Evolutionary conservation across 2,329 filamentous ascomycete genomes (phyloP).

Genomic region (Nemania serpens): DNA sequence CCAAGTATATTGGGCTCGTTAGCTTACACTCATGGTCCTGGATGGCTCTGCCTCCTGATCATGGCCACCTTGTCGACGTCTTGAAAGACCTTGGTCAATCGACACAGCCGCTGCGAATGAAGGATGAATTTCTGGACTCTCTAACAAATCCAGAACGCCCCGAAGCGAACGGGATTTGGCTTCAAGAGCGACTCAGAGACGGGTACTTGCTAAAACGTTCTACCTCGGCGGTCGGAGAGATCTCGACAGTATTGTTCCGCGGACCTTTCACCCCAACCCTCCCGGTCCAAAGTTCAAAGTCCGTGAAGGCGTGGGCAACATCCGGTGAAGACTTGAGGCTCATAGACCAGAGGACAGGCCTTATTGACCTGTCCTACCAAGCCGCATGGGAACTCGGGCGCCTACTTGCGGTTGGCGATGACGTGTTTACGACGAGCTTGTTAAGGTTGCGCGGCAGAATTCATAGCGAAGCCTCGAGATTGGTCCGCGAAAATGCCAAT

Average conservation of each 20-base stretch:
- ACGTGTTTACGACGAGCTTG: not conserved
- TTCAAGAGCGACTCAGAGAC: not conserved
- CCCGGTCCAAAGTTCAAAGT: not conserved
- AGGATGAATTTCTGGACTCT: not conserved
- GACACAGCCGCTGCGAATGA: not conserved
- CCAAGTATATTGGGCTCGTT: not conserved
- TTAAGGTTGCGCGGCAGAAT: not conserved
- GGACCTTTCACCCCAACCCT: not conserved
- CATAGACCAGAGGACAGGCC: not conserved
- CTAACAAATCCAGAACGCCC: not conserved
- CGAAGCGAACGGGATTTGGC: not conserved
- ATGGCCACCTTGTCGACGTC: not conserved
- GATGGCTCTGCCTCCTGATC: not conserved
- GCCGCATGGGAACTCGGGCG: not conserved
- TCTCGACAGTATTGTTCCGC: not conserved
- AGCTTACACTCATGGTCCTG: not conserved
- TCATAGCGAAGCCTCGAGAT: not conserved
- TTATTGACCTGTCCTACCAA: not conserved
- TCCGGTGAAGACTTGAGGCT: not conserved
- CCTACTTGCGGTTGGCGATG: not conserved
- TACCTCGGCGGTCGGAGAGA: not conserved
- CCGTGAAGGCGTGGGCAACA: not conserved
- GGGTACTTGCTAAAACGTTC: not conserved
- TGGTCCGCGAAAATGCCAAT: not conserved
- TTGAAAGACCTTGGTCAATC: not conserved